phyloP scores from a whole-genome alignment of 768 basidiomycete genomes.

The Kwoniella shandongensis region DNA sequence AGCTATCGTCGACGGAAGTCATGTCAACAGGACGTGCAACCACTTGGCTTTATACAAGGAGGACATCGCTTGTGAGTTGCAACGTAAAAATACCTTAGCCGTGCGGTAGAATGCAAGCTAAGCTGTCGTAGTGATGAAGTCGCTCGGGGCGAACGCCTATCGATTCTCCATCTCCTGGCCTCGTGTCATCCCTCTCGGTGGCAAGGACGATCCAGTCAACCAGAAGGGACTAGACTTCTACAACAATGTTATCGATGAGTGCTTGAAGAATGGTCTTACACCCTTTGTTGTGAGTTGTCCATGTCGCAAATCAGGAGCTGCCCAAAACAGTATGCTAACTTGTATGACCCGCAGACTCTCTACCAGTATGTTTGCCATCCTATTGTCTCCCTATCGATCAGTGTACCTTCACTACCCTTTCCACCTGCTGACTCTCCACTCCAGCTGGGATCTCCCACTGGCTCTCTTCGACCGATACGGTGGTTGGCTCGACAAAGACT shows the following conservation, averaged over 20 bases:
- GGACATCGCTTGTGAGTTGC: slow-evolving; percentile 38
- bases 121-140: slow-evolving; percentile 56
- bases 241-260: slow-evolving; percentile 67
- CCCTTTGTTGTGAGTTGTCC: slow-evolving; percentile 47
- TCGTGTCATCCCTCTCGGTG: slow-evolving; percentile 67
- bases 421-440: neutral
- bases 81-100: neutral
- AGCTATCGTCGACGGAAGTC: slow-evolving; percentile 67
- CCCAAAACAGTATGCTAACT: neutral
- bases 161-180: slow-evolving; percentile 77
- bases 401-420: slow-evolving; percentile 37
- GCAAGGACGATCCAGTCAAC: slow-evolving; percentile 71
- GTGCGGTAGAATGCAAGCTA: neutral
- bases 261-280: slow-evolving; percentile 64
- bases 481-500: slow-evolving; percentile 70
- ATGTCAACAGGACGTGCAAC: slow-evolving; percentile 71
- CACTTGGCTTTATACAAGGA: slow-evolving; percentile 65
- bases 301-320: neutral
- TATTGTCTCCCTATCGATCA: slow-evolving; percentile 1
- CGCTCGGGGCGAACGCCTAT: slow-evolving; percentile 70
- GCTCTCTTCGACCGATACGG: slow-evolving; percentile 70
- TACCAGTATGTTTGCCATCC: slow-evolving; percentile 25
- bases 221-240: slow-evolving; percentile 69
- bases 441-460: slow-evolving; percentile 72
- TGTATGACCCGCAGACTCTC: slow-evolving; percentile 11